Evolutionary conservation across 768 basidiomycete genomes (phyloP), one percentile per base, ranked within the genome.

Genomic region (Lactarius akahatsu): DNA sequence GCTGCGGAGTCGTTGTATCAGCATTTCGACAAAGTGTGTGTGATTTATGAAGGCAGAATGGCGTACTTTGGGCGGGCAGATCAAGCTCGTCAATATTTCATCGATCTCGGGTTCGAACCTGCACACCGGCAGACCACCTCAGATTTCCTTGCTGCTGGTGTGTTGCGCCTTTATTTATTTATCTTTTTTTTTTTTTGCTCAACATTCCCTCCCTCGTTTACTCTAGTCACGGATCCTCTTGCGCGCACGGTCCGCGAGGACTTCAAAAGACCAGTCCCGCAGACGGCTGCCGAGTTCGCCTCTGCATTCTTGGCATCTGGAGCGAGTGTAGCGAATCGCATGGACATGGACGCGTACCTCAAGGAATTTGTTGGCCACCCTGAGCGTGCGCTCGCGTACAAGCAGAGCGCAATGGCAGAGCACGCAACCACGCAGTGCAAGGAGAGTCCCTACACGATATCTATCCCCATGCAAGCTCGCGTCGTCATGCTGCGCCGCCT

Each of bases 1-100:
- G 93, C 92, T 5, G 88, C 92, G 65, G 91, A 94, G 76, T 85
- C 79, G 66, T 89, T 91, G 66, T 89, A 89, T 66, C 81, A 86
- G 0, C 72, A 89, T 2, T 96, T 96, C 73, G 94, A 96, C 79
- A 94, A 94, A 76, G 91, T 96, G 40, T 80, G 93, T 71, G 85
- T 96, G 34, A 81, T 97, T 68, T 85, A 91, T 76, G 80, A 90
- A 71, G 92, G 94, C 11, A 89, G 83, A 30, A 89, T 91, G 74
- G 89, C 92, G 13, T 96, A 87, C 80, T 92, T 84, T 72, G 94
- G 94, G 32, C 85, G 88, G 10, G 83, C 86, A 4, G 78, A 82
- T 9, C 83, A 88, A 66, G 94, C 94, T 18, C 85, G 91, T 16
- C 77, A 78, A 1, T 96, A 96, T 78, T 94, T 97, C 71, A 85